Percentiles rank a stretch among this genome's conserved stretches.
These are phyloP conservation scores for Phytophthora colocasiae DNA, from an alignment of 352 stramenopile genomes.

Conservation along the genomic window DNA sequence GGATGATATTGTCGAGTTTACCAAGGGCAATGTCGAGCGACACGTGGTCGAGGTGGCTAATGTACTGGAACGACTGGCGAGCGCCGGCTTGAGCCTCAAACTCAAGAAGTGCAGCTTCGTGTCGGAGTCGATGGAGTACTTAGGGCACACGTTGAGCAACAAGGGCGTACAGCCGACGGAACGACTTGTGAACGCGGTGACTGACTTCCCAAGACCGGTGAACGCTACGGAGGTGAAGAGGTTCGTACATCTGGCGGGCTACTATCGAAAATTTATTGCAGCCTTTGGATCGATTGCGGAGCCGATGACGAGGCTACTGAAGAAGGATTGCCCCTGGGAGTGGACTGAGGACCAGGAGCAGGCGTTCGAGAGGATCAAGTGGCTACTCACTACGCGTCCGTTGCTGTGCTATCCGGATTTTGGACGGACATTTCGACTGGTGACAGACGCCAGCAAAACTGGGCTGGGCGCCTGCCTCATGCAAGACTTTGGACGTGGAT, in stretches of 20 bases:
- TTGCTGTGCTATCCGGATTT: background rate
- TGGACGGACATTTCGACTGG: background rate
- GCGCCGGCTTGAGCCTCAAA: background rate
- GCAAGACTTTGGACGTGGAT: too few species aligned
- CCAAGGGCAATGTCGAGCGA: background rate
- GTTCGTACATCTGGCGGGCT: constrained; percentile 2
- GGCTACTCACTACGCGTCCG: background rate
- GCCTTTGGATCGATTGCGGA: background rate
- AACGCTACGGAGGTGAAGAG: background rate
- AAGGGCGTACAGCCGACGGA: background rate
- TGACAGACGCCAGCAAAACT: constrained; percentile 2
- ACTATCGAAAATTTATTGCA: background rate
- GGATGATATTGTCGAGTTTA: constrained; percentile 3
- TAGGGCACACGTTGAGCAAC: background rate
- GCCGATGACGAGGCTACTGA: background rate
- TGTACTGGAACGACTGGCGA: background rate
- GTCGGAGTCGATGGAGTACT: background rate
- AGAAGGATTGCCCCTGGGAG: background rate
- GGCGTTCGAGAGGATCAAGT: background rate
- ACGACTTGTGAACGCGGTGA: background rate
- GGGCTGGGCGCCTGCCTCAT: background rate
- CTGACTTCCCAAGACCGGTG: background rate
- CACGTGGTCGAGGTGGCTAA: background rate
- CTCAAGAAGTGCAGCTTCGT: background rate
- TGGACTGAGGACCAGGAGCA: background rate